Conservation (phyloP, 257 asterid species). For the Handroanthus guayacan region DNA sequence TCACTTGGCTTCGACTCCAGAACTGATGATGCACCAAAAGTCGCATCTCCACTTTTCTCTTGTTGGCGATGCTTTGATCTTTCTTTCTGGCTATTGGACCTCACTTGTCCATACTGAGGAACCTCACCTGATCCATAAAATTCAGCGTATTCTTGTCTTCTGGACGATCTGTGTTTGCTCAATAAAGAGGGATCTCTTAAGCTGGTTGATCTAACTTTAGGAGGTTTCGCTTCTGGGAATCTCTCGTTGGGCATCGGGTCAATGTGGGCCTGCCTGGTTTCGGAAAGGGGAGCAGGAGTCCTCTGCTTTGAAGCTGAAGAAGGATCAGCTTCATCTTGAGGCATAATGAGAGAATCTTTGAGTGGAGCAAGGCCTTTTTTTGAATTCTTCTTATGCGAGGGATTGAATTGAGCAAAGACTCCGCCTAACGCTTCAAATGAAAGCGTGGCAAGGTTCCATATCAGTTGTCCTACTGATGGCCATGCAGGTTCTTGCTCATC, state of each 20-base stretch:
- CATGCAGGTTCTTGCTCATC: conserved; percentile 81
- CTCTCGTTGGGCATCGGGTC: conserved; percentile 48
- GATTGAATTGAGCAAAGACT: conserved; percentile 54
- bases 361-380: conserved; percentile 76
- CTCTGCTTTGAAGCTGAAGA: conserved; percentile 62
- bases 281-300: conserved; percentile 61
- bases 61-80: conserved; percentile 74
- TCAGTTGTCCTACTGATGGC: conserved; percentile 90
- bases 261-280: conserved; percentile 59
- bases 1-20: conserved; percentile 68
- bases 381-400: conserved; percentile 48
- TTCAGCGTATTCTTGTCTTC: conserved; percentile 82
- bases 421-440: conserved; percentile 63
- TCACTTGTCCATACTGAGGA: conserved; percentile 63
- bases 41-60: conserved; percentile 61
- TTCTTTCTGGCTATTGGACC: conserved; percentile 86
- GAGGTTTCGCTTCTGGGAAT: conserved; percentile 66
- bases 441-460: conserved; percentile 71
- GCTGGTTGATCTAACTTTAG: conserved; percentile 63
- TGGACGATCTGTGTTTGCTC: conserved; percentile 86
- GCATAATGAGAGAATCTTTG: conserved; percentile 84
- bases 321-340: conserved; percentile 77
- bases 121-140: conserved; percentile 74
- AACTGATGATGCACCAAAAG: conserved; percentile 47
- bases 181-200: conserved; percentile 67